phyloP scores from a whole-genome alignment of 2,329 filamentous ascomycete genomes.

The Sclerotiophoma versabilis region DNA sequence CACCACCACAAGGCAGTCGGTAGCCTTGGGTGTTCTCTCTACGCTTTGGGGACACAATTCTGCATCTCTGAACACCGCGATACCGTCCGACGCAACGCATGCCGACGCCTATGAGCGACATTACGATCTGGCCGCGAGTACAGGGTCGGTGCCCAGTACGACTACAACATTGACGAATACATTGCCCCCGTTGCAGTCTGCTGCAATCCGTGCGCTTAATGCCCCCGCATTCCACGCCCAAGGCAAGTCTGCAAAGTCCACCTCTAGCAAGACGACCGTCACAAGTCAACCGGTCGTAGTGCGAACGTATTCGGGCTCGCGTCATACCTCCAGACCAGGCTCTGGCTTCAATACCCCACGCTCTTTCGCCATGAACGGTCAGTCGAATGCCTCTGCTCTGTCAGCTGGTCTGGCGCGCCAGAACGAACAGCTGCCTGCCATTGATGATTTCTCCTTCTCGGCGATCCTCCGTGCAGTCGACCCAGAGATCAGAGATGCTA shows the following conservation, averaged over 20 bases:
- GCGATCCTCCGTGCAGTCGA: slow-evolving; percentile 64
- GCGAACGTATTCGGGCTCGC: slow-evolving; percentile 49
- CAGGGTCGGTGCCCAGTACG: slow-evolving; percentile 45
- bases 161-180: slow-evolving; percentile 48
- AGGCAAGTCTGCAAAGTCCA: slow-evolving; percentile 46
- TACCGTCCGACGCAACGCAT: slow-evolving; percentile 21
- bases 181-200: slow-evolving; percentile 46
- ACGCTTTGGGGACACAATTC: slow-evolving; percentile 39
- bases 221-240: slow-evolving; percentile 47
- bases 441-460: slow-evolving; percentile 63
- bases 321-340: slow-evolving; percentile 42
- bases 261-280: slow-evolving; percentile 48
- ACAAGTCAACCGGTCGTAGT: slow-evolving; percentile 56
- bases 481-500: slow-evolving; percentile 63
- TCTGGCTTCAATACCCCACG: slow-evolving; percentile 44
- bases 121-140: slow-evolving; percentile 42
- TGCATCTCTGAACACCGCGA: slow-evolving; percentile 21
- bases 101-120: slow-evolving; percentile 37
- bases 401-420: slow-evolving; percentile 40
- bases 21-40: slow-evolving; percentile 42
- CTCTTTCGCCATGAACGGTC: slow-evolving; percentile 42
- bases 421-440: slow-evolving; percentile 51
- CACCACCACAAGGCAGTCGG: slow-evolving; percentile 46
- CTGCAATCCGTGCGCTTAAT: slow-evolving; percentile 49
- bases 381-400: slow-evolving; percentile 35